A percentile compares a stretch with the other conserved stretches of the same genome.
These are phyloP conservation scores for Colletotrichum gloeosporioides DNA, from an alignment of 2,329 filamentous ascomycete genomes.

Conservation along the genomic window DNA sequence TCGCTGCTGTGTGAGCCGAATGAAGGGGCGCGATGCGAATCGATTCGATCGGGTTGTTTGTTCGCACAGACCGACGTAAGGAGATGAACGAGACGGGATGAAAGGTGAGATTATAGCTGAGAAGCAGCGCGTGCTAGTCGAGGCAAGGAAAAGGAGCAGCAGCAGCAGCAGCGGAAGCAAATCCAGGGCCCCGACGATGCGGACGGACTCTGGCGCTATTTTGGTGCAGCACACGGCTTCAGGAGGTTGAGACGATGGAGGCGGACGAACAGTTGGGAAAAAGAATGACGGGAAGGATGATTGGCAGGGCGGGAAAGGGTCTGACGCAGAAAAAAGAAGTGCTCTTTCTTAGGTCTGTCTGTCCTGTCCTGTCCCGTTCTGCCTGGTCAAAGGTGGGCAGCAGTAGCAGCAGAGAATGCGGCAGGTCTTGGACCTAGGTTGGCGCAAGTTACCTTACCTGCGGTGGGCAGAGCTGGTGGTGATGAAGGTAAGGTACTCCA, in stretches of 20 bases:
- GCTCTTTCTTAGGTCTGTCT: neutral
- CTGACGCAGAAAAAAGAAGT: conserved; percentile 5
- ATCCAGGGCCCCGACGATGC: neutral
- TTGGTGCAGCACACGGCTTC: conserved; percentile 16
- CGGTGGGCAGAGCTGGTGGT: conserved; percentile 5
- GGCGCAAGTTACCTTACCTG: neutral
- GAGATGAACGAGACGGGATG: conserved; percentile 13
- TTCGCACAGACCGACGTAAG: conserved; percentile 20
- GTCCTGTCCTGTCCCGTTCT: neutral
- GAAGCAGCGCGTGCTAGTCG: neutral
- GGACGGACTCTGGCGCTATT: conserved; percentile 17
- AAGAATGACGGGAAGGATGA: conserved; percentile 16
- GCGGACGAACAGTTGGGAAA: neutral
- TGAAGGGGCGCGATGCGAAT: neutral
- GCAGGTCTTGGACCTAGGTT: neutral
- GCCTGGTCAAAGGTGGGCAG: neutral
- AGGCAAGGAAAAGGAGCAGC: neutral
- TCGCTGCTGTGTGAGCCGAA: neutral
- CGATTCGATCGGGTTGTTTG: neutral
- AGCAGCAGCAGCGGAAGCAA: neutral
- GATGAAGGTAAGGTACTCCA: neutral
- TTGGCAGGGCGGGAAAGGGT: conserved; percentile 18
- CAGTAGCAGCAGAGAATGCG: neutral
- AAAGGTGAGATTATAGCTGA: conserved; percentile 16
- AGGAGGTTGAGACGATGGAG: conserved; percentile 17